Conservation (phyloP, 2,329 filamentous ascomycete genomes). For the Aureobasidium namibiae region DNA sequence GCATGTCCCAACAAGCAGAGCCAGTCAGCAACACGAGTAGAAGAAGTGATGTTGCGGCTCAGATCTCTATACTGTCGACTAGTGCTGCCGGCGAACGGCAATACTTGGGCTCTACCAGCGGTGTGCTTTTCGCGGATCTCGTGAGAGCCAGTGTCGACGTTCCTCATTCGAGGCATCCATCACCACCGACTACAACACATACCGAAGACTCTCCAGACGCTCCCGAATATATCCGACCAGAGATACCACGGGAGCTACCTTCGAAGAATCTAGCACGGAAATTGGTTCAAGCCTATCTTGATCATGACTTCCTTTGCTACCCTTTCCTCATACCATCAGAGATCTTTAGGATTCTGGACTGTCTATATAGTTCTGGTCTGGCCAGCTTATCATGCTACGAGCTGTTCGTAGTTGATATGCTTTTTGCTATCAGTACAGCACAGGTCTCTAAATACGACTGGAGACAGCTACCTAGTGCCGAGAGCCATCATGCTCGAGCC, state of each 20-base stretch:
- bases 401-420: slow-evolving; percentile 37
- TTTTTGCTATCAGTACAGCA: slow-evolving; percentile 36
- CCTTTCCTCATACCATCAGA: slow-evolving; percentile 32
- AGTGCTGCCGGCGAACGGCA: slow-evolving; percentile 36
- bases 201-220: neutral
- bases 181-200: neutral
- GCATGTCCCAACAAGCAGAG: neutral
- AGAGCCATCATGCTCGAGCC: slow-evolving; percentile 34
- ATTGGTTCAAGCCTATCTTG: slow-evolving; percentile 35
- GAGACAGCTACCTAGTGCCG: slow-evolving; percentile 35
- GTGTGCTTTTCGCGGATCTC: slow-evolving; percentile 35
- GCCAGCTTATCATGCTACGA: slow-evolving; percentile 23
- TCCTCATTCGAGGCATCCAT: slow-evolving; percentile 11
- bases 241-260: slow-evolving; percentile 23
- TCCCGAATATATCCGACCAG: slow-evolving; percentile 3
- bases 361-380: slow-evolving; percentile 26
- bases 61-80: slow-evolving; percentile 37
- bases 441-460: slow-evolving; percentile 39
- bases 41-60: slow-evolving; percentile 30
- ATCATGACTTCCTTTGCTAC: slow-evolving; percentile 37
- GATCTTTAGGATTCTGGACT: slow-evolving; percentile 23
- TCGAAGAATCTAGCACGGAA: slow-evolving; percentile 29
- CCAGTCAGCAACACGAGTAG: neutral
- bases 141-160: slow-evolving; percentile 24
- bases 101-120: slow-evolving; percentile 35